Evolutionary conservation across 2,329 filamentous ascomycete genomes (phyloP), one percentile per base, ranked within the genome.

Genomic region (Myriangium duriaei): DNA sequence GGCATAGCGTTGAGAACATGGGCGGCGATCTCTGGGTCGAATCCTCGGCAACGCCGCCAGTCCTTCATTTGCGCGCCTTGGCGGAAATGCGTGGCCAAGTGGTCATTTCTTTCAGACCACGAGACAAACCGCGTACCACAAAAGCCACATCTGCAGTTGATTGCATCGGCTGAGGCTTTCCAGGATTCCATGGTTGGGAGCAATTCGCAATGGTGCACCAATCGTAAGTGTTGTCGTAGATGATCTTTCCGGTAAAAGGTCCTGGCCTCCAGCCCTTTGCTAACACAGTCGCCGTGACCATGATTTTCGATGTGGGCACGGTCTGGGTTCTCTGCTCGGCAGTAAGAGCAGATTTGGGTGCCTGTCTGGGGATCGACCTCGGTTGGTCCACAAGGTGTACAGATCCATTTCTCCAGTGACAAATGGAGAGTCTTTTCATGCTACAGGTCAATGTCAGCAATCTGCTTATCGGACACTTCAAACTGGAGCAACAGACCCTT

Each of bases 341-440:
- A 79, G 50, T 75, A 79, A 2, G 71, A 71, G 51, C 74, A 79
- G 34, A 66, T 61, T 37, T 63, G 63, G 46, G 68, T 58, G 17
- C 74, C 72, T n/a, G 68, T 76, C 2, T 62, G 51, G 19, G 75
- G 69, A 2, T 73, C 67, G 40, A 56, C 57, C 16, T 78, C 71
- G 24, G 76, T 55, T 4, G 68, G 67, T 4, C 74, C 74, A 4
- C 68, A 54, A 2, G 73, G 74, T 19, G 72, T 69, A 48, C 74
- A 79, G 6, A 72, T 71, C 68, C 65, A 31, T 71, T 82, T 42
- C 76, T 72, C 79, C 69, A 83, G 40, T 67, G 67, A 59, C 74
- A 70, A 5, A 72, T 82, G 48, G 72, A 58, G 53, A 72, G 79
- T 45, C 76, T 62, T 35, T 50, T 84, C 79, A 52, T 83, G 79